Evolutionary conservation across 306 rosid species (phyloP), one percentile per base, ranked within the genome.

Genomic region (Castanea mollissima): DNA sequence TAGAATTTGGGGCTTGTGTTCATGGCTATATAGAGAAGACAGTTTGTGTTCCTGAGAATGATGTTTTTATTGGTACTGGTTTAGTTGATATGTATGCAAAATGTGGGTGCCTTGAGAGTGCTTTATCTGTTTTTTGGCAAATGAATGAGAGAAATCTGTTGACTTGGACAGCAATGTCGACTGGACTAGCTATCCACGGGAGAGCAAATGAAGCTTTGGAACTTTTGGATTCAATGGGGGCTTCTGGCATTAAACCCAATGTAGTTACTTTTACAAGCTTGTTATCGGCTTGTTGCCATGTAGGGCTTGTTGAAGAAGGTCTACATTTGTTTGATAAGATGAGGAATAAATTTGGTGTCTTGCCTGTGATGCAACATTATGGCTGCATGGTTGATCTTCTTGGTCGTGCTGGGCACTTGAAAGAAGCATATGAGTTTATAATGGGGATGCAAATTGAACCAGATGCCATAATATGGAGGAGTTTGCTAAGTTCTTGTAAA

Each of bases 11-110:
- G 69, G 88, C 82, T 80, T 86, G 89, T 74, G 41, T 93, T 55
- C 98, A 93, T 70, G 97, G 91, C 12, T 87, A 89, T 84, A 79
- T 83, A 1, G 86, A 77, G 84, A 93, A 93, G 79, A 79, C 83
- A 19, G 54, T 86, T 41, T n/a, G 76, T 65, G 75, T 69, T 64
- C 85, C 92, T 55, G 92, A 89, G 78, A 69, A 75, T 79, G 95
- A 91, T 87, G 90, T 93, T 69, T 91, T 90, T 78, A 81, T 91
- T 25, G 98, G 97, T 38, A 90, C 98, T 15, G 87, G 92, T 59
- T 89, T 93, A 56, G 89, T 93, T 55, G 94, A 91, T 83, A 91
- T 93, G 97, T 93, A 93, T 84, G 83, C 93, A 11, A 93, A 93
- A 86, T 91, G 98, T 64, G 97, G 97, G 12, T 86, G 90, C 63